Conservation (phyloP, 129 eudicot genomes). For the Heracleum sosnowskyi region DNA sequence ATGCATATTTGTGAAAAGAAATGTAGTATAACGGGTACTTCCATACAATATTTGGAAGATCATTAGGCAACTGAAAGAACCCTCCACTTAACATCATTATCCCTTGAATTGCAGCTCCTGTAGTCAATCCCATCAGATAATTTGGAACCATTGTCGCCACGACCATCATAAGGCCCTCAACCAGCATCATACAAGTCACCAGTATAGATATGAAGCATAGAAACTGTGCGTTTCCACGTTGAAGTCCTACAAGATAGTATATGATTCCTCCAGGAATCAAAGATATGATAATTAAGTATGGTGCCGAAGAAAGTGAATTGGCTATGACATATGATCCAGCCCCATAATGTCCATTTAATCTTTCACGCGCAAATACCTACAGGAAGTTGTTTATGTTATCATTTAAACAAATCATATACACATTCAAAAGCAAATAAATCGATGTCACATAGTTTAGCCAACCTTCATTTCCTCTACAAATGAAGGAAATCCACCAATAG, state of each 20-base stretch:
- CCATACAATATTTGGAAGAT: constrained; percentile 35
- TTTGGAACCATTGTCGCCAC: constrained; percentile 42
- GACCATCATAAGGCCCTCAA: constrained; percentile 57
- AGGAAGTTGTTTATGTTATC: neutral
- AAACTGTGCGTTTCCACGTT: constrained; percentile 17
- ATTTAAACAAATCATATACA: neutral
- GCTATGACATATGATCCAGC: constrained; percentile 29
- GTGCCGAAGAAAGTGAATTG: constrained; percentile 24
- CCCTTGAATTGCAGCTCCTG: constrained; percentile 52
- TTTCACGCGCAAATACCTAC: constrained; percentile 30
- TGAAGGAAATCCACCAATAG: constrained; percentile 85
- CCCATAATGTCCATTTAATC: constrained; percentile 44
- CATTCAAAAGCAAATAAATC: neutral
- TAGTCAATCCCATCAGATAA: constrained; percentile 38
- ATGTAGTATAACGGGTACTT: constrained; percentile 48
- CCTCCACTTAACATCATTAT: constrained; percentile 44
- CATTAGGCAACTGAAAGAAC: constrained; percentile 32
- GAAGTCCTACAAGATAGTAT: constrained; percentile 19
- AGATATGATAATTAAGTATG: constrained; percentile 18
- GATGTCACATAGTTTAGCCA: neutral
- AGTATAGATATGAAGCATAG: constrained; percentile 26
- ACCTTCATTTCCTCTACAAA: constrained; percentile 89
- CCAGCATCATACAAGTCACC: constrained; percentile 32
- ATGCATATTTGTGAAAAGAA: constrained; percentile 41
- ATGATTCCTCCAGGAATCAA: constrained; percentile 22